Percentiles rank a stretch among this genome's conserved stretches.
phyloP scores from a whole-genome alignment of 1,284 basidiomycete genomes.

The Ustilago vetiveriae region DNA sequence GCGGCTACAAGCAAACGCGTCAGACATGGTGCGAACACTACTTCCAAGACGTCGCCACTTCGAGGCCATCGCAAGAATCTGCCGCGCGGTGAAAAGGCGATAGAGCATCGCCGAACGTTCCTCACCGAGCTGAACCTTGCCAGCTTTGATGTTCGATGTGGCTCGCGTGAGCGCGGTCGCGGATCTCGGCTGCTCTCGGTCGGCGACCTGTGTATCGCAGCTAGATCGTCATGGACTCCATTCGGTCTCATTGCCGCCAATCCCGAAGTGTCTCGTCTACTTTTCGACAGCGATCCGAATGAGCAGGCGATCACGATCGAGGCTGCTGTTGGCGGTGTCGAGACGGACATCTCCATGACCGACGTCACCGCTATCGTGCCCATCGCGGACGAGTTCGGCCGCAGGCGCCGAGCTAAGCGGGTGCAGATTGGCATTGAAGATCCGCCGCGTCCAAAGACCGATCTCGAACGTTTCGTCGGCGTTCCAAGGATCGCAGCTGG shows the following conservation, averaged over 20 bases:
- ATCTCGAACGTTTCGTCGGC: conserved; percentile 21
- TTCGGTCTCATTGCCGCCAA: conserved; percentile 53
- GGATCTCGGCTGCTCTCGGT: conserved; percentile 33
- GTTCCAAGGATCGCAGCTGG: conserved; percentile 46
- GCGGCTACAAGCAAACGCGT: background rate
- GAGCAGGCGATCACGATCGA: conserved; percentile 53
- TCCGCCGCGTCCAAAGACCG: conserved; percentile 17
- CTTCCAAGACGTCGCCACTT: background rate
- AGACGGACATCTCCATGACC: conserved; percentile 31
- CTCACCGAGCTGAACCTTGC: conserved; percentile 32
- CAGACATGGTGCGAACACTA: too few relatives aligned
- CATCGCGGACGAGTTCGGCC: conserved; percentile 16
- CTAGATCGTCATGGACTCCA: conserved; percentile 57
- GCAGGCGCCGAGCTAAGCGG: conserved; percentile 18
- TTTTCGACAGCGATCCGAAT: conserved; percentile 58
- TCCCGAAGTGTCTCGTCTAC: conserved; percentile 15
- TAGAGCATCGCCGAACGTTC: conserved; percentile 60
- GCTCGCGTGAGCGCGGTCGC: conserved; percentile 4
- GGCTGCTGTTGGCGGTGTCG: conserved; percentile 40
- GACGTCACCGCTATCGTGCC: conserved; percentile 33
- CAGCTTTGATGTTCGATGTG: conserved; percentile 38
- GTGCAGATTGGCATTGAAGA: conserved; percentile 21
- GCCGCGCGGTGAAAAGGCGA: background rate
- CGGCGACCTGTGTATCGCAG: conserved; percentile 25
- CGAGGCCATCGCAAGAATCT: background rate